Base-by-base conservation (phyloP, 1,139 yeast species). In the Meyerozyma sp. region DNA sequence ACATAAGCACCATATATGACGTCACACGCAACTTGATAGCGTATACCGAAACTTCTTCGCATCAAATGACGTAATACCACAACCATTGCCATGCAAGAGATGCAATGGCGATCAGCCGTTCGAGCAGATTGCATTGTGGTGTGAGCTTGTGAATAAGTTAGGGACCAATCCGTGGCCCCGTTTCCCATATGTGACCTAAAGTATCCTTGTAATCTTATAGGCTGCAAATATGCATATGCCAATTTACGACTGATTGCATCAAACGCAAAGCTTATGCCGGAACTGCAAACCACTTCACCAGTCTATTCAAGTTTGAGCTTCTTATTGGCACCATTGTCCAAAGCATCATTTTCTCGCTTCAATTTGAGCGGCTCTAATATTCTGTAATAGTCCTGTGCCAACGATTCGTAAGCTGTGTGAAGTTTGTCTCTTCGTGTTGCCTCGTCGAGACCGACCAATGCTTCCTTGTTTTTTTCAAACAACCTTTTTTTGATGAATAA, bases 391-490 rank as follows among this genome's bases (percentile, higher is more conserved):
- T 88, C 95, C 40, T 79, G 84, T 43, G 79, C 79, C 46, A 88
- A 70, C 11, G 82, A 68, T 45, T 75, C 75, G 55, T 81, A 90
- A 0, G 96, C 93, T 6, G 84, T 82, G 45, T 88, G 90, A 26
- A 91, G 65, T 56, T 85, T 86, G 53, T 82, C 88, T 49, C 74
- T 73, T 49, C 78, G 73, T 16, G 82, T 81, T 2, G 79, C 71
- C 26, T 68, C 71, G 43, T 84, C 91, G 62, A 89, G 67, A 8
- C 81, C 84, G 30, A 65, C 68, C 48, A 93, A 68, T 0, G 89
- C 93, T 47, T 90, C 97, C 53, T 72, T 78, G 62, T 93, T 93
- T 58, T 89, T 85, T 44, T 79, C 75, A 57, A 74, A 91, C 28
- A 93, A 63, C 49, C 96, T 72, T 51, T 71, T 75, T 62, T 90